Percentiles rank a stretch among this genome's conserved stretches.
Conservation (phyloP, 148 eudicot species). For the Vaccinium vitisidaea region DNA sequence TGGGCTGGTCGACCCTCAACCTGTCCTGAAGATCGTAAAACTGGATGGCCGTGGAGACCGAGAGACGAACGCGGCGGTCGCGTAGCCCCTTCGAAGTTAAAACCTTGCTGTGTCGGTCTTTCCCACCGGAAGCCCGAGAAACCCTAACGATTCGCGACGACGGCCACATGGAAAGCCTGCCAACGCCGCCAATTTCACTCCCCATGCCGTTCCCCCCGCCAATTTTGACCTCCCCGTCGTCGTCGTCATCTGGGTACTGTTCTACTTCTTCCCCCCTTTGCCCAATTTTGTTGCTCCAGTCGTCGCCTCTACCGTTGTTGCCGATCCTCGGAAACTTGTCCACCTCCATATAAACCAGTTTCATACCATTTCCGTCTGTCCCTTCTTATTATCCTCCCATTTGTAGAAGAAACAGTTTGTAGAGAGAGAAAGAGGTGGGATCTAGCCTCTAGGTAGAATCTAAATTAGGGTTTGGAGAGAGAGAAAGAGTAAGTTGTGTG, state of each 20-base stretch:
- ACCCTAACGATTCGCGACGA: slow-evolving; percentile 89
- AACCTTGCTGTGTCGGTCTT: slow-evolving; percentile 93
- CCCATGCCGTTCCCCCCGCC: background rate
- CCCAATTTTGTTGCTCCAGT: slow-evolving; percentile 25
- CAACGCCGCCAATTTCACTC: slow-evolving; percentile 6
- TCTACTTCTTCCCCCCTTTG: slow-evolving; percentile 20
- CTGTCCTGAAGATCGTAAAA: slow-evolving; percentile 89
- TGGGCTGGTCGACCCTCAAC: slow-evolving; percentile 81
- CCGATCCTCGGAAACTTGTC: slow-evolving; percentile 65
- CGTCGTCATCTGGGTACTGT: slow-evolving; percentile 16
- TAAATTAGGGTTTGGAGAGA: slow-evolving; percentile 18
- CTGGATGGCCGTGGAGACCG: slow-evolving; percentile 82
- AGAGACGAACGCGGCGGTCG: slow-evolving; percentile 76
- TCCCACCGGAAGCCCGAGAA: slow-evolving; percentile 85
- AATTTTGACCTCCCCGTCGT: slow-evolving; percentile 24
- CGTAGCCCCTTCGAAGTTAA: slow-evolving; percentile 79
- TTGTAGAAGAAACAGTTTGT: background rate
- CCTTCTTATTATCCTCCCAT: background rate
- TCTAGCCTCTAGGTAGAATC: background rate
- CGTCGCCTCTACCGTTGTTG: slow-evolving; percentile 37
- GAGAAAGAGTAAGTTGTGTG: slow-evolving; percentile 11
- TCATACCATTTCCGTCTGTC: slow-evolving; percentile 36
- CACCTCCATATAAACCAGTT: slow-evolving; percentile 65
- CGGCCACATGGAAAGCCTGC: slow-evolving; percentile 63
- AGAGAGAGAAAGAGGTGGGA: background rate